Base-by-base conservation (phyloP, 2,329 filamentous ascomycete species). In the Orbilia oligospora region DNA sequence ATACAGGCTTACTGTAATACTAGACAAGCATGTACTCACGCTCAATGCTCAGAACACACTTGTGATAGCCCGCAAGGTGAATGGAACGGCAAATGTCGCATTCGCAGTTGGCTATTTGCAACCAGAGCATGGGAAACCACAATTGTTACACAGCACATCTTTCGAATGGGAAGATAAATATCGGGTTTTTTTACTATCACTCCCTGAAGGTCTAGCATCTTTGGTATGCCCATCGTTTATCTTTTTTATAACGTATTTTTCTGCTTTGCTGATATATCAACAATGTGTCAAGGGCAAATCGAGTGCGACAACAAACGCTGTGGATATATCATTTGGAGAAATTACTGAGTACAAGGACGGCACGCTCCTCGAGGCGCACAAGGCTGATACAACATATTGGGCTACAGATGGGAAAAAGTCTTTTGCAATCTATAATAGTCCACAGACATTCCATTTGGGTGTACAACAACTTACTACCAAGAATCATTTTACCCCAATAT, bases 151-250 rank as follows among this genome's bases (percentile, higher is more conserved):
- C 14, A 64, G 22, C 22, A 64, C 30, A n/a, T 46, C 38, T 14
- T 64, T 64, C 27, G 41, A 64, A 64, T 51, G 61, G 41, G 61
- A 51, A 38, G 61, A 65, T 20, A 51, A 65, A 38, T 65, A 65
- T 22, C 61, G 44, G 12, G 61, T 65, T 4, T 65, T 65, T n/a
- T 49, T 65, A 38, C 12, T 48, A 30, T 51, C 61, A 20, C 33
- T 65, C 20, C 61, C 44, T 20, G 8, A 65, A 18, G 61, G 61
- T 16, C 22, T 65, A 16, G 61, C 27, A 38, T 65, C 46, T 36
- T 22, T 51, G 20, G 61, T 65, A 64, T 33, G 24, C n/a, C 10
- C n/a, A 36, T 12, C 1, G 20, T 5, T 10, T 18, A 8, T 36
- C 0, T 36, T n/a, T 2, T 16, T 55, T 55, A 22, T 49, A 8